Evolutionary conservation across 2,329 filamentous ascomycete species (phyloP).

Genomic region (Diplodia corticola): DNA sequence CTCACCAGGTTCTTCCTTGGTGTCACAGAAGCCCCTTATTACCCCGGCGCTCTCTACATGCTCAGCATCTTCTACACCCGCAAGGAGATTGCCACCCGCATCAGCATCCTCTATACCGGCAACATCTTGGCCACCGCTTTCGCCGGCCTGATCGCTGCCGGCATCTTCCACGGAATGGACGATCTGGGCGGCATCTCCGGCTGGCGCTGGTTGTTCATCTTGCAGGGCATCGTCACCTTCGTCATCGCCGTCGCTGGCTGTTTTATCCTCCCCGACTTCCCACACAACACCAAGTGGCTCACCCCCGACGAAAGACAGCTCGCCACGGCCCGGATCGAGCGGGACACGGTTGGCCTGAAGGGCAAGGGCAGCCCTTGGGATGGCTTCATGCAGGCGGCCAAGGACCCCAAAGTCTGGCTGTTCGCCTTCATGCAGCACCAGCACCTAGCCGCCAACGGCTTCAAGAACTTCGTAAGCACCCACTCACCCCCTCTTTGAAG

Average conservation of each 20-base stretch:
- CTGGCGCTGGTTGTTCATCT: slow-evolving; percentile 39
- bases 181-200: slow-evolving; percentile 32
- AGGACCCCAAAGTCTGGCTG: slow-evolving; percentile 5
- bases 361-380: slow-evolving; percentile 29
- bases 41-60: slow-evolving; percentile 49
- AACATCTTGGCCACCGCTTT: slow-evolving; percentile 54
- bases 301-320: slow-evolving; percentile 4
- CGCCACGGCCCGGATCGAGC: slow-evolving; percentile 36
- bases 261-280: slow-evolving; percentile 40
- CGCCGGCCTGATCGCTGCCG: slow-evolving; percentile 55
- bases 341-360: slow-evolving; percentile 51
- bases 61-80: slow-evolving; percentile 57
- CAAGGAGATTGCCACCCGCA: slow-evolving; percentile 53
- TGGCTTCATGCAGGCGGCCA: slow-evolving; percentile 1
- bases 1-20: slow-evolving; percentile 27
- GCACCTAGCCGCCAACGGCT: slow-evolving; percentile 26
- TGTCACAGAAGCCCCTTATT: slow-evolving; percentile 8
- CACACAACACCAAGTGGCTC: slow-evolving; percentile 13
- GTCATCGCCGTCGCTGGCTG: slow-evolving; percentile 35
- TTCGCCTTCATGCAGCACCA: slow-evolving; percentile 30
- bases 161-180: slow-evolving; percentile 47
- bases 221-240: slow-evolving; percentile 38
- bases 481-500: too few species aligned
- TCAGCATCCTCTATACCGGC: slow-evolving; percentile 54
- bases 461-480: slow-evolving; percentile 5